A percentile compares a stretch with the other conserved stretches of the same genome.
Evolutionary conservation across 1,139 yeast genomes (phyloP).

Genomic region (Suhomyces bribrorum): DNA sequence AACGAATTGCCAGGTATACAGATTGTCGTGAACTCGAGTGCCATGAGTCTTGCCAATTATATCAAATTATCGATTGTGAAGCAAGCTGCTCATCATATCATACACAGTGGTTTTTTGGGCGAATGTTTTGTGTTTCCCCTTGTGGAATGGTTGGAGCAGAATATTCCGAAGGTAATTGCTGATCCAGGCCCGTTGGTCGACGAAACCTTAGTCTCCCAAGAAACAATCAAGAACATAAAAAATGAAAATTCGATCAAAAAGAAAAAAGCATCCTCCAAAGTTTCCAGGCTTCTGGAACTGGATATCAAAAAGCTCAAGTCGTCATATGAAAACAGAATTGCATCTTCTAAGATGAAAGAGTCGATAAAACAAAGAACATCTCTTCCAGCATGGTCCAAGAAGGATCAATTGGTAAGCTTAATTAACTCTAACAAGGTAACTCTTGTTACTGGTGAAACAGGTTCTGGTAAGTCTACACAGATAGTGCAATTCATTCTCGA

Average conservation of each 20-base stretch:
- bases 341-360: constrained; percentile 18
- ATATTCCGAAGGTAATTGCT: constrained; percentile 56
- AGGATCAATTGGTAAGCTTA: constrained; percentile 52
- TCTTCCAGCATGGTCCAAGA: constrained; percentile 85
- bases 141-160: constrained; percentile 73
- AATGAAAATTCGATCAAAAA: background rate
- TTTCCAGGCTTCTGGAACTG: constrained; percentile 8
- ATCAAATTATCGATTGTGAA: constrained; percentile 65
- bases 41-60: constrained; percentile 66
- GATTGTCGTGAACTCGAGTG: constrained; percentile 47
- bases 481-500: constrained; percentile 88
- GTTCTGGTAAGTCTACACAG: constrained; percentile 54
- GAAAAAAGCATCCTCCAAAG: background rate
- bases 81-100: constrained; percentile 45
- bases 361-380: constrained; percentile 42
- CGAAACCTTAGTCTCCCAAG: constrained; percentile 1
- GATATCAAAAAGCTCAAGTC: constrained; percentile 28
- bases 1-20: constrained; percentile 62
- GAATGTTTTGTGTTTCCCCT: constrained; percentile 67
- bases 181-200: constrained; percentile 70
- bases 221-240: background rate
- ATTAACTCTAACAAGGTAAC: constrained; percentile 65
- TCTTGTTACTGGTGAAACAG: constrained; percentile 93
- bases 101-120: constrained; percentile 52
- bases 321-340: constrained; percentile 22